Conservation (phyloP, 768 basidiomycete species). For the Kwoniella botswanensis region DNA sequence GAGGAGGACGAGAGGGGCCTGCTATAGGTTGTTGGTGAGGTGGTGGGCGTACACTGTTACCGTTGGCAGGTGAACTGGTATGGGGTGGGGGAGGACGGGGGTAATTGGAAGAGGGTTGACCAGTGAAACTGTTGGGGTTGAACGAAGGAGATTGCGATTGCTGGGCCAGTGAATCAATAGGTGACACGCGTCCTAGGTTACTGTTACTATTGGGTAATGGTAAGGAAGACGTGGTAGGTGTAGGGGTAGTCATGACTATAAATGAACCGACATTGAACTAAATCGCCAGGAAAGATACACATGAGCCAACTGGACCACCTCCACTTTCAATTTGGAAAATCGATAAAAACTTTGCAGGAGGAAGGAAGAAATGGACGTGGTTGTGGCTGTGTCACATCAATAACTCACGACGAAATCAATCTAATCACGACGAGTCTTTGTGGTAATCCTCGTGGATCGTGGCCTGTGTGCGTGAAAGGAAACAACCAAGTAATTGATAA, state of each 20-base stretch:
- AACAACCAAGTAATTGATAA: too few species aligned
- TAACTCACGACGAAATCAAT: too few species aligned
- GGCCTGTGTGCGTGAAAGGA: too few species aligned
- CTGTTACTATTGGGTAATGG: constrained; percentile 23
- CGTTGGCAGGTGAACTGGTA: not conserved
- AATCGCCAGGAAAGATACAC: not conserved
- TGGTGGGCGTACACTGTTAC: constrained; percentile 1
- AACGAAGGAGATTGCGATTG: constrained; percentile 1
- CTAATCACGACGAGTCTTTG: too few species aligned
- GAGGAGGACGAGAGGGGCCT: constrained; percentile 26
- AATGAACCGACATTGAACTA: not conserved
- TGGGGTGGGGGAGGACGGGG: constrained; percentile 27
- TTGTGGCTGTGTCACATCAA: not conserved
- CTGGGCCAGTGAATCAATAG: constrained; percentile 4
- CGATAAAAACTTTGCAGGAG: not conserved
- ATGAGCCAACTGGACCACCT: constrained; percentile 4
- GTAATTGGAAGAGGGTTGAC: constrained; percentile 12
- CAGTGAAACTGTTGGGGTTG: constrained; percentile 12
- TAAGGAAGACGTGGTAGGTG: constrained; percentile 19
- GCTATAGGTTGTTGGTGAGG: constrained; percentile 22
- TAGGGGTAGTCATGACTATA: constrained; percentile 21
- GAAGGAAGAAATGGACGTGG: not conserved
- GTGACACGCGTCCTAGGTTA: constrained; percentile 22
- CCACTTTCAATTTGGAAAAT: not conserved
- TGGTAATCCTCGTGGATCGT: too few species aligned